These are phyloP conservation scores for Kalanchoe fedtschenkoi DNA, from an alignment of 164 flowering plant species.

Conservation along the genomic window DNA sequence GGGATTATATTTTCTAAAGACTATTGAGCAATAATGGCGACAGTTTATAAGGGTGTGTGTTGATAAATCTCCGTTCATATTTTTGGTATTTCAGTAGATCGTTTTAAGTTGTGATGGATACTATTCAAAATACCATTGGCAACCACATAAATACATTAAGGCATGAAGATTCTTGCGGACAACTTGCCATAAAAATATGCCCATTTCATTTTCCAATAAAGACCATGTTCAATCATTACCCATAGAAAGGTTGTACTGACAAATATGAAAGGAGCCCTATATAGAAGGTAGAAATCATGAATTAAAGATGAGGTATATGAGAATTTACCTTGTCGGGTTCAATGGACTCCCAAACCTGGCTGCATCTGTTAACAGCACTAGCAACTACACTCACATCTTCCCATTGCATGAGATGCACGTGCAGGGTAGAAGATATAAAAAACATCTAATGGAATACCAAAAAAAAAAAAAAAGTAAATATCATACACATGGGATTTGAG, in stretches of 20 bases:
- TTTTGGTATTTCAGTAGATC: not conserved
- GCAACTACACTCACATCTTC: conserved; percentile 49
- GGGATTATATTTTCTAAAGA: not conserved
- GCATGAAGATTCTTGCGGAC: too few species aligned
- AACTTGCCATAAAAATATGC: too few species aligned
- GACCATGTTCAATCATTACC: not conserved
- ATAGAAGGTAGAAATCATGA: not conserved
- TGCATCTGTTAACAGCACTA: conserved; percentile 48
- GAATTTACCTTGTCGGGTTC: conserved; percentile 48
- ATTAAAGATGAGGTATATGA: not conserved
- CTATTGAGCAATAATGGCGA: not conserved
- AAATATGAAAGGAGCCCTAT: not conserved
- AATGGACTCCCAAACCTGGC: conserved; percentile 59
- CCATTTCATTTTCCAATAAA: too few species aligned
- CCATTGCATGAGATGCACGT: conserved; percentile 90
- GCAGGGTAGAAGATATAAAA: conserved; percentile 73
- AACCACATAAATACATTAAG: too few species aligned
- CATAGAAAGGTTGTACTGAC: not conserved
- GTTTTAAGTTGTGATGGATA: not conserved
- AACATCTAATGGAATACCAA: conserved; percentile 51
- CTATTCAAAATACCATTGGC: not conserved
- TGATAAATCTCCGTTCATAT: not conserved
- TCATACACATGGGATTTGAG: not conserved
- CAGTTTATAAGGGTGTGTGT: not conserved
- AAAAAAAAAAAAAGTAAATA: not conserved